Conservation (phyloP, 495 filamentous ascomycete genomes). For the Acidomyces sp. region DNA sequence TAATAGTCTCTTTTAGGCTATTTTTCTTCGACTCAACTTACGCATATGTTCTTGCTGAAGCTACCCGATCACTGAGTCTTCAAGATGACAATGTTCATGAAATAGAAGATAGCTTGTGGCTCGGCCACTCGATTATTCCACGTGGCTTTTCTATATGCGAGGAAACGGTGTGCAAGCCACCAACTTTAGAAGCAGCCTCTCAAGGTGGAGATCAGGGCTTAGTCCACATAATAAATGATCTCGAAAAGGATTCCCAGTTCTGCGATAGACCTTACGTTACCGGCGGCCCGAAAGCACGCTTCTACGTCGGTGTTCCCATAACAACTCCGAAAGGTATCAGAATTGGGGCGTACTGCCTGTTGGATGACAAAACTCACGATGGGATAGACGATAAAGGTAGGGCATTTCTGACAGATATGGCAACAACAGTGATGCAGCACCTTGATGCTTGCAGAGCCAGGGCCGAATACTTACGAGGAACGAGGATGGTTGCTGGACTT, state of each 20-base stretch:
- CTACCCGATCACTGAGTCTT: constrained; percentile 20
- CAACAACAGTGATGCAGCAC: constrained; percentile 13
- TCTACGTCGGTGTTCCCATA: constrained; percentile 22
- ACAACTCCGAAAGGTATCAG: constrained; percentile 12
- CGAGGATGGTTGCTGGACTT: constrained; percentile 10
- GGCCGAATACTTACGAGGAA: constrained; percentile 3
- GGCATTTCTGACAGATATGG: constrained; percentile 29
- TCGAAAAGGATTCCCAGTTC: constrained; percentile 9
- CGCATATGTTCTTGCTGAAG: constrained; percentile 34
- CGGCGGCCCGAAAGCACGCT: constrained; percentile 14
- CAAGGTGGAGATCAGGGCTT: background rate
- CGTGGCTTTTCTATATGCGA: constrained; percentile 12
- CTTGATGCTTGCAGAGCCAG: constrained; percentile 11
- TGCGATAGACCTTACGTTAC: constrained; percentile 11
- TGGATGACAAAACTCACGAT: constrained; percentile 18
- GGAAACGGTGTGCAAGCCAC: constrained; percentile 4
- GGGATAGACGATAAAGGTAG: constrained; percentile 27
- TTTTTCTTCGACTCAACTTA: constrained; percentile 29
- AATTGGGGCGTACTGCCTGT: constrained; percentile 20
- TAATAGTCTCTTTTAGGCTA: too few relatives aligned
- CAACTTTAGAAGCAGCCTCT: background rate
- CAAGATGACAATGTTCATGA: constrained; percentile 11
- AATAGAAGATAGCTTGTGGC: constrained; percentile 23
- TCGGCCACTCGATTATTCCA: constrained; percentile 20
- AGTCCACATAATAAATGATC: constrained; percentile 12